Conservation (phyloP, 805 yeast species). For the Candida maris region DNA sequence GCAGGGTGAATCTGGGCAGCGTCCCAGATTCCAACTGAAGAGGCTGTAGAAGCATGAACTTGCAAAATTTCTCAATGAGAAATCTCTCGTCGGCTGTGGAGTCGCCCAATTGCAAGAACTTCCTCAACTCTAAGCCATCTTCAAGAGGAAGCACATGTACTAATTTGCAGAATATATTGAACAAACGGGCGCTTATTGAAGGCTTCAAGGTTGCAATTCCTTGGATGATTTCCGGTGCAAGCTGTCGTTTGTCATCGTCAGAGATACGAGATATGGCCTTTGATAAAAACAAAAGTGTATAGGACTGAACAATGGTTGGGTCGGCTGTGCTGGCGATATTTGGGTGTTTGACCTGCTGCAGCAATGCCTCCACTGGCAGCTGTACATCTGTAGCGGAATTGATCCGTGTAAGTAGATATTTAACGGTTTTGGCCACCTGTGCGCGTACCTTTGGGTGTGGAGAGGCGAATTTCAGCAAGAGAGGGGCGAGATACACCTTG, state of each 20-base stretch:
- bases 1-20: slow-evolving; percentile 46
- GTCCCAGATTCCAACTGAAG: slow-evolving; percentile 31
- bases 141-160: slow-evolving; percentile 49
- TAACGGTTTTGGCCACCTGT: slow-evolving; percentile 58
- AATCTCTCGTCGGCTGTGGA: slow-evolving; percentile 40
- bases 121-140: slow-evolving; percentile 37
- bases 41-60: slow-evolving; percentile 57
- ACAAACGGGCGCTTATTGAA: slow-evolving; percentile 49
- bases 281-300: slow-evolving; percentile 62
- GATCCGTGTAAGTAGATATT: slow-evolving; percentile 64
- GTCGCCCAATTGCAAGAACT: slow-evolving; percentile 34
- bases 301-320: slow-evolving; percentile 51
- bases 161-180: slow-evolving; percentile 56
- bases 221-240: slow-evolving; percentile 47
- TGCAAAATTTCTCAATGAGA: slow-evolving; percentile 45
- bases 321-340: slow-evolving; percentile 40
- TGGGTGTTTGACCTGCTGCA: slow-evolving; percentile 62
- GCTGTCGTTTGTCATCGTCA: slow-evolving; percentile 31
- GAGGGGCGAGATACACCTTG: slow-evolving; percentile 65
- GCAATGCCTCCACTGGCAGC: slow-evolving; percentile 60
- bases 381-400: slow-evolving; percentile 50
- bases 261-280: slow-evolving; percentile 60
- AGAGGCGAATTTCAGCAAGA: slow-evolving; percentile 75
- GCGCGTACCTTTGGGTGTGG: slow-evolving; percentile 60
- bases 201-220: slow-evolving; percentile 40